phyloP scores from a whole-genome alignment of 345 rosid species.

The Rhodomyrtus tomentosa region DNA sequence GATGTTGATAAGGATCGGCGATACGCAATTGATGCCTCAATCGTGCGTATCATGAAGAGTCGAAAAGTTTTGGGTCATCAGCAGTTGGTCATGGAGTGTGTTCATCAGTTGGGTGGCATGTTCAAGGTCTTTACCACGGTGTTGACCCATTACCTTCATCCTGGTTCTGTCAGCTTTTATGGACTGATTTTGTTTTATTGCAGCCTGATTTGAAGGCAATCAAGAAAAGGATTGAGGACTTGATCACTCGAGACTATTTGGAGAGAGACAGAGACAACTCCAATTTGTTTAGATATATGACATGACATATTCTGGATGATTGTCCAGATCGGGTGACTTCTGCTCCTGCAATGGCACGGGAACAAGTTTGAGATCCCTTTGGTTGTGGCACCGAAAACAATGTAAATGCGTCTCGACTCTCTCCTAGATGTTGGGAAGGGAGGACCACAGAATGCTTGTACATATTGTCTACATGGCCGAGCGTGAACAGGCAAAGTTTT shows the following conservation, averaged over 20 bases:
- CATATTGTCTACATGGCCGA: background rate
- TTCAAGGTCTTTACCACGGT: constrained; percentile 48
- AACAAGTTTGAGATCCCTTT: background rate
- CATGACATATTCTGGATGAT: constrained; percentile 9
- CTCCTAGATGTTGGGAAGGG: background rate
- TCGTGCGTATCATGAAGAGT: constrained; percentile 97
- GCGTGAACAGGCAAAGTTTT: background rate
- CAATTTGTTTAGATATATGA: constrained; percentile 62
- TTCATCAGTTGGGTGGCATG: constrained; percentile 82
- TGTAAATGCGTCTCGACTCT: background rate
- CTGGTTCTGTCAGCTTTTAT: background rate
- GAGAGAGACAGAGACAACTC: constrained; percentile 84
- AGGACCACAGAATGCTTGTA: background rate
- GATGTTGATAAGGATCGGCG: constrained; percentile 86
- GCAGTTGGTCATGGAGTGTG: constrained; percentile 75
- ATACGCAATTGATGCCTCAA: constrained; percentile 88
- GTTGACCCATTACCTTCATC: background rate
- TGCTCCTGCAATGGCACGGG: background rate
- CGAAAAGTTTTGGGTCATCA: constrained; percentile 75
- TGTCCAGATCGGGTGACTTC: background rate
- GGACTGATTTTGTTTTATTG: background rate
- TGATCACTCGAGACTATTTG: constrained; percentile 76
- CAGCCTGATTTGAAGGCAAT: constrained; percentile 97
- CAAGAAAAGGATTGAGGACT: constrained; percentile 91
- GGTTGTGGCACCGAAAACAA: background rate